Conservation (phyloP, 768 basidiomycete species). For the Leccinum broughii region DNA sequence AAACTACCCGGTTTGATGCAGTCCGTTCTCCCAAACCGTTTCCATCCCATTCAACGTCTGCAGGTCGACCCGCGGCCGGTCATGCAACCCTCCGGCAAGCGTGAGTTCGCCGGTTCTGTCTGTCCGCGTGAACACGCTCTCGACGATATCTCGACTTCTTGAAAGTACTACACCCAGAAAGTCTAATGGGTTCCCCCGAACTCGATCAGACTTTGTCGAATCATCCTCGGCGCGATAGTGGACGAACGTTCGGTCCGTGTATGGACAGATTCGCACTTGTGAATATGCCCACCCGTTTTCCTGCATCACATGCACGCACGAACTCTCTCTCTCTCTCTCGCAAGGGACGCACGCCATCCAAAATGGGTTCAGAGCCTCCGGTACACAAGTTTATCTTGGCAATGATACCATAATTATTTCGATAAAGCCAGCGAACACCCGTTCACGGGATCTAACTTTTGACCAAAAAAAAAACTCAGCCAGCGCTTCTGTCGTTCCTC, state of each 20-base stretch:
- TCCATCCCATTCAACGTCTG: not conserved
- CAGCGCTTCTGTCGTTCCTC: not conserved
- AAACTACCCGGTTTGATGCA: not conserved
- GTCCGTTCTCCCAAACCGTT: not conserved
- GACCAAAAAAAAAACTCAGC: no score
- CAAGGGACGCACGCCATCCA: no score
- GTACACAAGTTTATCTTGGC: not conserved
- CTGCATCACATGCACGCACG: not conserved
- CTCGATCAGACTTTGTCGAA: not conserved
- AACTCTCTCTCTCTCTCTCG: no score
- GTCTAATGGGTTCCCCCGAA: not conserved
- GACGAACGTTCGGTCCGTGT: not conserved
- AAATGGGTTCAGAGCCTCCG: not conserved
- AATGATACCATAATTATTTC: not conserved
- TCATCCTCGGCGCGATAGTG: not conserved
- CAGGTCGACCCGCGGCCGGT: not conserved
- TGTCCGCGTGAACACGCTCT: not conserved
- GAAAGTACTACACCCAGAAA: not conserved
- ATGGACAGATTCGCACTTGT: not conserved
- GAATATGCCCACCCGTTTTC: not conserved
- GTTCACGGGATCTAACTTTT: not conserved
- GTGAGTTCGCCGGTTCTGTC: not conserved
- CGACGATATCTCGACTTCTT: not conserved
- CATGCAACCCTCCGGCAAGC: not conserved
- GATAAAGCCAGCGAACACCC: not conserved